Percentiles rank a stretch among this genome's conserved stretches.
These are phyloP conservation scores for Pseudocohnilembus persalinus DNA, from an alignment of 169 alveolate species.

Conservation along the genomic window DNA sequence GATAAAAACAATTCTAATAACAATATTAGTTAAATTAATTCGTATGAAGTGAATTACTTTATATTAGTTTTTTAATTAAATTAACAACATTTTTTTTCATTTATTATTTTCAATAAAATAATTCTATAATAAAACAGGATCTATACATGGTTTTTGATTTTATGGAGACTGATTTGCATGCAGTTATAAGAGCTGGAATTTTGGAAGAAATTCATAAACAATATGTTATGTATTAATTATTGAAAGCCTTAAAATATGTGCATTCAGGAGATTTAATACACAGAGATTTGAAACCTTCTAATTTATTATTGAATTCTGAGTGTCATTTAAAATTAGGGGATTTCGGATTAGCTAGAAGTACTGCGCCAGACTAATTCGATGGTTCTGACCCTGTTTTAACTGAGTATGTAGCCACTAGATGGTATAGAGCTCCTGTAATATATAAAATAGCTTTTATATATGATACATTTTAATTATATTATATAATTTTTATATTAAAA, in stretches of 20 bases:
- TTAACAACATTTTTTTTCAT: not conserved
- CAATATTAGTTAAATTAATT: too few relatives aligned
- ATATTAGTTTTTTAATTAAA: too few relatives aligned
- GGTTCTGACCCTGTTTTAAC: constrained; percentile 42
- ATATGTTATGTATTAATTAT: constrained; percentile 60
- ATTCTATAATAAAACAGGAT: constrained; percentile 23
- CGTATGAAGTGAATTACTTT: too few relatives aligned
- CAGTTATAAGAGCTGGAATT: constrained; percentile 68
- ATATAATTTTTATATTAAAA: too few relatives aligned
- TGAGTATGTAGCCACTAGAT: constrained; percentile 74
- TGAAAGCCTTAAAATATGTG: constrained; percentile 64
- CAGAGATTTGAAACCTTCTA: constrained; percentile 78
- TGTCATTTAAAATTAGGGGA: constrained; percentile 76
- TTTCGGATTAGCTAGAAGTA: constrained; percentile 69
- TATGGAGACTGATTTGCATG: constrained; percentile 78
- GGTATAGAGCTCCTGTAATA: constrained; percentile 68
- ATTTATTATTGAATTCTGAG: constrained; percentile 64
- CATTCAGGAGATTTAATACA: constrained; percentile 74
- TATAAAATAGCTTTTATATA: too few relatives aligned
- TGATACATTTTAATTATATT: too few relatives aligned
- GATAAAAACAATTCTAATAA: too few relatives aligned
- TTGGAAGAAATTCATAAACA: constrained; percentile 68
- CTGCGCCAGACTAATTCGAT: constrained; percentile 40
- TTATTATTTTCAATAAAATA: not conserved
- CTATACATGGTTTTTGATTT: constrained; percentile 70